A percentile compares a stretch with the other conserved stretches of the same genome.
These are phyloP conservation scores for Selenicereus undatus DNA, from an alignment of 148 eudicot species.

Conservation along the genomic window DNA sequence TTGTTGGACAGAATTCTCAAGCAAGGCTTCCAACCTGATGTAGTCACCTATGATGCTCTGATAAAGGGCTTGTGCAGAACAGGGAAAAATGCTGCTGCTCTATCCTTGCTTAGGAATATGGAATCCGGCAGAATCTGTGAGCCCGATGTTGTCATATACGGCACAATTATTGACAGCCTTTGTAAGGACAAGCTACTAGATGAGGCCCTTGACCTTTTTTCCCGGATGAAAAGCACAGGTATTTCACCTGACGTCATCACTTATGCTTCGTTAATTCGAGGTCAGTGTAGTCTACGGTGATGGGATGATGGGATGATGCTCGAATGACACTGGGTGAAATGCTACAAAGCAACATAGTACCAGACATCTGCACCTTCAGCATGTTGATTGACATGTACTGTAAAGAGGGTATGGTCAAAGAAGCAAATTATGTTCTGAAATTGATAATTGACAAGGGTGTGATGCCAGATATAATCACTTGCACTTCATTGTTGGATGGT, in stretches of 20 bases:
- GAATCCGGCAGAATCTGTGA: neutral
- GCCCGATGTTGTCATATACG: neutral
- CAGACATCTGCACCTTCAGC: neutral
- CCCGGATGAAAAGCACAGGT: neutral
- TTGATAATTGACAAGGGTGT: neutral
- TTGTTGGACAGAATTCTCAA: slow-evolving; percentile 13
- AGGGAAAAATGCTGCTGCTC: neutral
- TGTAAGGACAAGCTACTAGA: neutral
- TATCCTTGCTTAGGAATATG: neutral
- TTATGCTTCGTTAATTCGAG: slow-evolving; percentile 2
- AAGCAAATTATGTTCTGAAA: neutral
- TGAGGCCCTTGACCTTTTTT: neutral
- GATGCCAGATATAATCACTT: neutral
- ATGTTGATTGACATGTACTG: neutral
- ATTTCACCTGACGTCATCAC: slow-evolving; percentile 5
- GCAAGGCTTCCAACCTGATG: neutral
- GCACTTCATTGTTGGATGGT: neutral
- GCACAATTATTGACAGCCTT: neutral
- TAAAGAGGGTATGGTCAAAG: neutral
- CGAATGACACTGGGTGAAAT: neutral
- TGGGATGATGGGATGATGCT: neutral
- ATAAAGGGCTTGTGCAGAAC: neutral
- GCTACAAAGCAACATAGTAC: neutral
- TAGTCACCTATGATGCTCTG: neutral
- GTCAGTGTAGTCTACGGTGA: neutral